These are phyloP conservation scores for Poa annua DNA, from an alignment of 176 grass and related monocot genomes.

Conservation along the genomic window DNA sequence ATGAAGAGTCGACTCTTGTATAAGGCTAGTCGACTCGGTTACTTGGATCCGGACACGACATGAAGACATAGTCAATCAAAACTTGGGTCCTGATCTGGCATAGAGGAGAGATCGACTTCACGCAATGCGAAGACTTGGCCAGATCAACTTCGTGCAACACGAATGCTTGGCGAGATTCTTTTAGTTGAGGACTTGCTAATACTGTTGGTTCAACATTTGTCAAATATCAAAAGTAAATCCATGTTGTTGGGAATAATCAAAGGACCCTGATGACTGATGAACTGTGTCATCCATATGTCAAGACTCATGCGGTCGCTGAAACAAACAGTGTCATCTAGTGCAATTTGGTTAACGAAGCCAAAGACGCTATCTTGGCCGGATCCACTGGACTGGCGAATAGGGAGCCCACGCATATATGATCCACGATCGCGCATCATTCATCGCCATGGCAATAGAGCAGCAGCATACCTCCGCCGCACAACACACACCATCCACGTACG, in stretches of 20 bases:
- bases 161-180: too few species aligned
- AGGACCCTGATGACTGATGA: too few species aligned
- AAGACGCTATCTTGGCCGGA: neutral
- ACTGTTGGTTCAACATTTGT: too few species aligned
- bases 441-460: neutral
- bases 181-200: too few species aligned
- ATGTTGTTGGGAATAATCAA: neutral
- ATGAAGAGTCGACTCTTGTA: too few species aligned
- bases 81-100: too few species aligned
- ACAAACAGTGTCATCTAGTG: neutral
- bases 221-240: neutral
- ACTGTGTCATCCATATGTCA: neutral
- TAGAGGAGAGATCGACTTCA: too few species aligned
- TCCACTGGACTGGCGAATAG: neutral
- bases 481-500: slow-evolving; percentile 24
- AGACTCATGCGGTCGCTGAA: neutral
- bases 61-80: too few species aligned
- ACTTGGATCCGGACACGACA: too few species aligned
- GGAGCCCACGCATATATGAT: neutral
- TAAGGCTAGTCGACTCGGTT: too few species aligned
- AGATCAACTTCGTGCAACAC: too few species aligned
- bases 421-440: neutral
- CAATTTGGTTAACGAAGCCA: neutral
- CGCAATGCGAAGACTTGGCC: too few species aligned
- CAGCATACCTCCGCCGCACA: slow-evolving; percentile 19